Conservation (phyloP, 768 basidiomycete species). For the Pilatotrama ljubarskyi region DNA sequence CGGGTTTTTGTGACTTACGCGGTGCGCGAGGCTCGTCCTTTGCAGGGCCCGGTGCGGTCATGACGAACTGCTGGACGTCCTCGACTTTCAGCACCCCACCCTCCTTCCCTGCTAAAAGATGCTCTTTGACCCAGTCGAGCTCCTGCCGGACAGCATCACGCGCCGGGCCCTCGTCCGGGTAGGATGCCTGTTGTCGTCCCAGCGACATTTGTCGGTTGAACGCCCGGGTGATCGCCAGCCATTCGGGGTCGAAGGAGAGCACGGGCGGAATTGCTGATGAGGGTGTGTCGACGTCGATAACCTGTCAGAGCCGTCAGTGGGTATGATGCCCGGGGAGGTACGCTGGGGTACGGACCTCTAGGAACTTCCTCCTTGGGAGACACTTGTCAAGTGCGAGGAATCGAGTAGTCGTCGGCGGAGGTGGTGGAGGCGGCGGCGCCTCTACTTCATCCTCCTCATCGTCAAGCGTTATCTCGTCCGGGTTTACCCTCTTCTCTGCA, state of each 20-base stretch:
- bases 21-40: slow-evolving; percentile 36
- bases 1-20: slow-evolving; percentile 40
- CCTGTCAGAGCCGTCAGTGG: slow-evolving; percentile 41
- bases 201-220: slow-evolving; percentile 79
- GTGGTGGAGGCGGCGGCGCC: slow-evolving; percentile 37
- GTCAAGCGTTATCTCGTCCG: slow-evolving; percentile 52
- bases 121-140: slow-evolving; percentile 63
- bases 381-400: slow-evolving; percentile 93
- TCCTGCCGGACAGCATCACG: slow-evolving; percentile 58
- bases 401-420: slow-evolving; percentile 48
- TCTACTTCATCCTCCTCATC: slow-evolving; percentile 48
- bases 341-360: slow-evolving; percentile 58
- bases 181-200: slow-evolving; percentile 45
- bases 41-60: slow-evolving; percentile 62
- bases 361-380: slow-evolving; percentile 58
- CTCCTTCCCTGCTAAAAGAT: slow-evolving; percentile 43
- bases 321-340: slow-evolving; percentile 9
- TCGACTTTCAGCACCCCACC: slow-evolving; percentile 22
- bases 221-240: slow-evolving; percentile 91
- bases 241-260: slow-evolving; percentile 81
- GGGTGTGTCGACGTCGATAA: slow-evolving; percentile 58
- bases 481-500: slow-evolving; percentile 33
- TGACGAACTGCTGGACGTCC: slow-evolving; percentile 65
- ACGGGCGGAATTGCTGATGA: slow-evolving; percentile 27
- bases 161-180: slow-evolving; percentile 57